These are phyloP conservation scores for Globisporangium iwayamae DNA, from an alignment of 352 stramenopile genomes.

Conservation along the genomic window DNA sequence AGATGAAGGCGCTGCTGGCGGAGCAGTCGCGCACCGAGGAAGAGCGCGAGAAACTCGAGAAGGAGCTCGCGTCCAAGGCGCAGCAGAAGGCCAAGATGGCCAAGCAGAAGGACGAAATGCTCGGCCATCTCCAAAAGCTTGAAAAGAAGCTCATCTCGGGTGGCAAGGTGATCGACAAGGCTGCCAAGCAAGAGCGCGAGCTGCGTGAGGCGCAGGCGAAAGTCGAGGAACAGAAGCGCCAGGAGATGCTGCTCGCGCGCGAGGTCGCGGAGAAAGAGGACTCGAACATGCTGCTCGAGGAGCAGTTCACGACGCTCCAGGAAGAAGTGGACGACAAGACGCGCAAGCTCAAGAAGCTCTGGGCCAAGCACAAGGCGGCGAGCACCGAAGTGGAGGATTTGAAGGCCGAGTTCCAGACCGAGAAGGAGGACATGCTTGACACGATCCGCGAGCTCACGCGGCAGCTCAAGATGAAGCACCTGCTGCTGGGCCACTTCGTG, in stretches of 20 bases:
- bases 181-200: constrained; percentile 91
- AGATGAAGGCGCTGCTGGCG: constrained; percentile 83
- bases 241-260: constrained; percentile 81
- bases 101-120: constrained; percentile 90
- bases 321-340: constrained; percentile 95
- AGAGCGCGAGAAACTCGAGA: constrained; percentile 80
- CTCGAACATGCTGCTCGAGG: constrained; percentile 88
- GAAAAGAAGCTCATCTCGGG: constrained; percentile 88
- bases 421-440: constrained; percentile 95
- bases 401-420: constrained; percentile 89
- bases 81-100: constrained; percentile 80
- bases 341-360: constrained; percentile 95
- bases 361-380: constrained; percentile 89
- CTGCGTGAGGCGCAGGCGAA: constrained; percentile 88
- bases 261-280: constrained; percentile 94
- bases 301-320: constrained; percentile 87
- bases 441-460: constrained; percentile 92
- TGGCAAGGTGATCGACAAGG: constrained; percentile 93
- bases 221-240: constrained; percentile 78
- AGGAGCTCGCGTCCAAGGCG: constrained; percentile 82
- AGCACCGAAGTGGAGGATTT: constrained; percentile 92
- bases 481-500: constrained; percentile 90
- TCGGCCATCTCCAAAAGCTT: constrained; percentile 75
- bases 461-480: constrained; percentile 94
- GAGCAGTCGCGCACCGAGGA: constrained; percentile 87